phyloP scores from a whole-genome alignment of 2,329 filamentous ascomycete genomes.

The Aureobasidium pullulans region DNA sequence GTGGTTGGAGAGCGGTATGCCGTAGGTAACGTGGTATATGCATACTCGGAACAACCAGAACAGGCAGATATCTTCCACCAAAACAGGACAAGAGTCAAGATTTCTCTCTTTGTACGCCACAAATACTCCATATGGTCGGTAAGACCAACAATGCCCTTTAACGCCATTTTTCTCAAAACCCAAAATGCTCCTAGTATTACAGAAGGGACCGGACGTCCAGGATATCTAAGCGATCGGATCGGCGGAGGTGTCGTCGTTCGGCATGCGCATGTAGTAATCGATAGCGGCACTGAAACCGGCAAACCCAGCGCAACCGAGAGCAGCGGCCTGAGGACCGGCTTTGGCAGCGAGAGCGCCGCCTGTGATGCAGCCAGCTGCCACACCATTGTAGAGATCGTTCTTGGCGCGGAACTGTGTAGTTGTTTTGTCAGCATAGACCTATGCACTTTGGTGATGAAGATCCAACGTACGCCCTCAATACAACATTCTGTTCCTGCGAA shows the following conservation, averaged over 20 bases:
- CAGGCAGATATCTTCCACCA: not conserved
- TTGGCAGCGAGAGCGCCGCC: constrained; percentile 80
- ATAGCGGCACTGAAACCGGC: constrained; percentile 89
- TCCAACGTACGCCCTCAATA: constrained; percentile 61
- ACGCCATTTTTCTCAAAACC: not conserved
- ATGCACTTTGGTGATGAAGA: not conserved
- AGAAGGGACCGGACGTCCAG: not conserved
- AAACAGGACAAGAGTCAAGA: not conserved
- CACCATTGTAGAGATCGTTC: constrained; percentile 85
- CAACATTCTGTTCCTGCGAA: constrained; percentile 93
- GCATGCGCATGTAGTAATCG: constrained; percentile 82
- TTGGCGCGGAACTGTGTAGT: constrained; percentile 60
- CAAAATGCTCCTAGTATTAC: not conserved
- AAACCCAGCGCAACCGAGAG: constrained; percentile 84
- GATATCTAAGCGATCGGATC: constrained; percentile 28
- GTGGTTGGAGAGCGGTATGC: not conserved
- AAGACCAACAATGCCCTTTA: not conserved
- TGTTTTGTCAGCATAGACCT: not conserved
- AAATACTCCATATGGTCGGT: not conserved
- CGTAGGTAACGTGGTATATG: not conserved
- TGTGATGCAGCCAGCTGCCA: constrained; percentile 81
- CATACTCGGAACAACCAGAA: not conserved
- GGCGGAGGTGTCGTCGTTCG: constrained; percentile 33
- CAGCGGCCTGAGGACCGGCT: constrained; percentile 82
- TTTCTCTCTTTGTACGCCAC: not conserved